These are phyloP conservation scores for Onygenales sp. DNA, from an alignment of 2,329 filamentous ascomycete genomes.

Conservation along the genomic window DNA sequence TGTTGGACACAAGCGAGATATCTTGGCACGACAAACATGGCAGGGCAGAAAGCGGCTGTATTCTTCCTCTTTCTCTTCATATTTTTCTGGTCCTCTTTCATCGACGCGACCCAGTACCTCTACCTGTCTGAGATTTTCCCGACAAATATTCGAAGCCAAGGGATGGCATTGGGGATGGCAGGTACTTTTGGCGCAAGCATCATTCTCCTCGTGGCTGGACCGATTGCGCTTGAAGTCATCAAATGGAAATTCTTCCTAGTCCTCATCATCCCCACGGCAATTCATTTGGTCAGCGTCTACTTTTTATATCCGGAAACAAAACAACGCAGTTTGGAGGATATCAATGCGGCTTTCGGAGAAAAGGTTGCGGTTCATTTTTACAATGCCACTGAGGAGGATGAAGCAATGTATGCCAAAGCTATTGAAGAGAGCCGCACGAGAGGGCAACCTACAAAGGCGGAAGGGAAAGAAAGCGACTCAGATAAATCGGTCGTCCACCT, in stretches of 20 bases:
- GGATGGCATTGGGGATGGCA: constrained; percentile 27
- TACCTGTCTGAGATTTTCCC: constrained; percentile 35
- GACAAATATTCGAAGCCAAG: constrained; percentile 29
- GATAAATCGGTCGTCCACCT: constrained; percentile 4
- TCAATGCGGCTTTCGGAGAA: constrained; percentile 28
- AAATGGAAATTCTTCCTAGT: constrained; percentile 32
- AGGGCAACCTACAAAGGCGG: neutral
- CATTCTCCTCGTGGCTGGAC: constrained; percentile 24
- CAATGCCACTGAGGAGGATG: constrained; percentile 18
- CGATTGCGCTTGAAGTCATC: constrained; percentile 23
- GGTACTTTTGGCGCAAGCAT: constrained; percentile 28
- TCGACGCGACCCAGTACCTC: constrained; percentile 36
- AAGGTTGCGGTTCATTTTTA: constrained; percentile 20
- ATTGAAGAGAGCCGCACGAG: neutral
- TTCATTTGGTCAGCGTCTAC: constrained; percentile 24
- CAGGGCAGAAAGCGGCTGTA: constrained; percentile 27
- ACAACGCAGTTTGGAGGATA: constrained; percentile 26
- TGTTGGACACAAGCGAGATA: constrained; percentile 26
- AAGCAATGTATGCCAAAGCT: constrained; percentile 14
- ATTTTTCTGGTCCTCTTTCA: constrained; percentile 31
- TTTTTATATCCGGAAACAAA: constrained; percentile 30
- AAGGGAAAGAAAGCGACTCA: neutral
- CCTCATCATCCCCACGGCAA: constrained; percentile 22
- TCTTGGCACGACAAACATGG: constrained; percentile 23
- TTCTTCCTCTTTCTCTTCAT: constrained; percentile 35